Evolutionary conservation across 2,329 filamentous ascomycete genomes (phyloP).

Genomic region (Fusarium illudens): DNA sequence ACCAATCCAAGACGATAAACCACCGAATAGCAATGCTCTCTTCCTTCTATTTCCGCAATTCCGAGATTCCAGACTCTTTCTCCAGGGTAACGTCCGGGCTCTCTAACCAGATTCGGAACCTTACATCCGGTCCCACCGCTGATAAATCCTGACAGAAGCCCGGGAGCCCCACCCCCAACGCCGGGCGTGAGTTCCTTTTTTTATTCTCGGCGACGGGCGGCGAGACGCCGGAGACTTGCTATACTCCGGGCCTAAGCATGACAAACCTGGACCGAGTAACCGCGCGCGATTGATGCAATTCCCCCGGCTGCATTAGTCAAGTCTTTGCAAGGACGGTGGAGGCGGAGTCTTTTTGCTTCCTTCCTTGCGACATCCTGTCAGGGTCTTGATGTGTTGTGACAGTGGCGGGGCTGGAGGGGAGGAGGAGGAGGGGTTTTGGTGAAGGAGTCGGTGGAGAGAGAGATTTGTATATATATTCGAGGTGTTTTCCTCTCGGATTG

Average conservation of each 20-base stretch:
- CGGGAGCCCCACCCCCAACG: not conserved
- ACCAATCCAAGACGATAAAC: not conserved
- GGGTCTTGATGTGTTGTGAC: not conserved
- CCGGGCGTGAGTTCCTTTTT: not conserved
- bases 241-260: not conserved
- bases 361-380: not conserved
- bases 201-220: not conserved
- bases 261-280: not conserved
- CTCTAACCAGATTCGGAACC: not conserved
- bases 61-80: not conserved
- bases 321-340: not conserved
- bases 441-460: not conserved
- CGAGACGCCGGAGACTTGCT: not conserved
- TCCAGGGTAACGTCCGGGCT: not conserved
- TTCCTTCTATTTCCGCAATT: not conserved
- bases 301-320: slow-evolving; percentile 8
- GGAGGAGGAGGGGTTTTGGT: not conserved
- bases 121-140: not conserved
- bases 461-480: slow-evolving; percentile 19
- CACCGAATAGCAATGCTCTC: not conserved
- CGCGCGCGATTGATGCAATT: slow-evolving; percentile 13
- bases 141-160: slow-evolving; percentile 10
- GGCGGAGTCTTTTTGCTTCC: no score
- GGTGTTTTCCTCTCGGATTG: not conserved
- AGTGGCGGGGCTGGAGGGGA: not conserved